These are phyloP conservation scores for Kodamaea restingae DNA, from an alignment of 805 yeast species.

Conservation along the genomic window DNA sequence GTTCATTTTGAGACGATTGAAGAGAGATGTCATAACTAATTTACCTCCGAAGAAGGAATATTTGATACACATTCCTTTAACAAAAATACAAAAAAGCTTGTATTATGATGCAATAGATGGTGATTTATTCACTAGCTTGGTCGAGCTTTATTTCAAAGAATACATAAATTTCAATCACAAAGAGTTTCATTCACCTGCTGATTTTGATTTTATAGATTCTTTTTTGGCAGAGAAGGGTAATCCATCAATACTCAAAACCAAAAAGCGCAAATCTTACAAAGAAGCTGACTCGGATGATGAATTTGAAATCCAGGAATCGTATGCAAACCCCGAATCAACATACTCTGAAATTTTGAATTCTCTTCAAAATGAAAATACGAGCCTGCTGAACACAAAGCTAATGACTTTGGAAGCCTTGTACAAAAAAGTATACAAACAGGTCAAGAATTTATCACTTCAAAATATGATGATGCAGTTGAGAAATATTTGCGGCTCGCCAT, in stretches of 20 bases:
- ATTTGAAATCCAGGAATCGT: conserved; percentile 14
- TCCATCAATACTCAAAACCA: conserved; percentile 3
- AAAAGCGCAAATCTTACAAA: conserved; percentile 6
- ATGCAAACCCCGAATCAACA: neutral
- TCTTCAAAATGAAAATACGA: conserved; percentile 14
- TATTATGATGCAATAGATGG: conserved; percentile 51
- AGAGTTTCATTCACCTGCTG: conserved; percentile 16
- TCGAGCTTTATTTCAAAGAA: conserved; percentile 48
- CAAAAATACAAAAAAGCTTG: conserved; percentile 58
- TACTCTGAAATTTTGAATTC: conserved; percentile 6
- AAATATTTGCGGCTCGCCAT: conserved; percentile 81
- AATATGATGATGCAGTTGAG: conserved; percentile 82
- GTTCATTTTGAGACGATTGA: conserved; percentile 76
- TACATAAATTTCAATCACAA: conserved; percentile 41
- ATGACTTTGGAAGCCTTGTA: conserved; percentile 14
- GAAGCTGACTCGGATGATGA: conserved; percentile 32
- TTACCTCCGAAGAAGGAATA: conserved; percentile 91
- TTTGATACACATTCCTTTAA: conserved; percentile 66
- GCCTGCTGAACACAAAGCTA: conserved; percentile 11
- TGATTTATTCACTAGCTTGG: conserved; percentile 41
- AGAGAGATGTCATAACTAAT: conserved; percentile 59
- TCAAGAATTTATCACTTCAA: conserved; percentile 44
- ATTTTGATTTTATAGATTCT: conserved; percentile 29
- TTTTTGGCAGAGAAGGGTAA: conserved; percentile 27
- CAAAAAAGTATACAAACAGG: conserved; percentile 14